phyloP scores from a whole-genome alignment of 495 filamentous ascomycete species.

The Daldinia caldariorum region DNA sequence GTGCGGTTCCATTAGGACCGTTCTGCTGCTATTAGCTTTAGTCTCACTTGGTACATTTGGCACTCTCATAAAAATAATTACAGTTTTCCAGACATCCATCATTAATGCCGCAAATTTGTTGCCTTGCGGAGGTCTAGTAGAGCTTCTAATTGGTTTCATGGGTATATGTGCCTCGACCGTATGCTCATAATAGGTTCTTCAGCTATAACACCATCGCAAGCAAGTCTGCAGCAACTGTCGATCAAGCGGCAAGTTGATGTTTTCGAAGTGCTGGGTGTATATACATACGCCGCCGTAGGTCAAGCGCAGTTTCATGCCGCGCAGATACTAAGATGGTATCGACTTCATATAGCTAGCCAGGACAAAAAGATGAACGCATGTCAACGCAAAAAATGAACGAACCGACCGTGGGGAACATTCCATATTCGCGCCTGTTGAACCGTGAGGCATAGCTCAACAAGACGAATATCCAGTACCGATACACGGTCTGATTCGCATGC shows the following conservation, averaged over 20 bases:
- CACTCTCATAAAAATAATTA: constrained; percentile 22
- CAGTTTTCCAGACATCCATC: constrained; percentile 17
- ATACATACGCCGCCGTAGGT: neutral
- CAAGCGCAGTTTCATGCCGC: neutral
- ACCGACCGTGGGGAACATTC: neutral
- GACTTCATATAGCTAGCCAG: neutral
- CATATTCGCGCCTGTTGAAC: neutral
- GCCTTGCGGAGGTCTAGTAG: neutral
- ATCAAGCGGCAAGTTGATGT: neutral
- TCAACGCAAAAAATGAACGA: neutral
- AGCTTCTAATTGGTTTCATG: neutral
- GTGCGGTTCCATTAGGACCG: constrained; percentile 4
- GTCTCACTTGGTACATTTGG: constrained; percentile 31
- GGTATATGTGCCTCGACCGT: neutral
- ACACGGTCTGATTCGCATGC: neutral
- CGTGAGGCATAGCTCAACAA: neutral
- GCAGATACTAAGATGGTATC: neutral
- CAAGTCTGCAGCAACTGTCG: neutral
- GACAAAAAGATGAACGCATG: neutral
- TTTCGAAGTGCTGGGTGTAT: neutral
- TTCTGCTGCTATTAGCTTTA: constrained; percentile 2
- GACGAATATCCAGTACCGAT: neutral
- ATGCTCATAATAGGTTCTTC: neutral
- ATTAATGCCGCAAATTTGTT: constrained; percentile 25
- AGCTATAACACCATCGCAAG: neutral